Percentiles rank a stretch among this genome's conserved stretches.
phyloP scores from a whole-genome alignment of 768 basidiomycete genomes.

The Tylopilus sp. region DNA sequence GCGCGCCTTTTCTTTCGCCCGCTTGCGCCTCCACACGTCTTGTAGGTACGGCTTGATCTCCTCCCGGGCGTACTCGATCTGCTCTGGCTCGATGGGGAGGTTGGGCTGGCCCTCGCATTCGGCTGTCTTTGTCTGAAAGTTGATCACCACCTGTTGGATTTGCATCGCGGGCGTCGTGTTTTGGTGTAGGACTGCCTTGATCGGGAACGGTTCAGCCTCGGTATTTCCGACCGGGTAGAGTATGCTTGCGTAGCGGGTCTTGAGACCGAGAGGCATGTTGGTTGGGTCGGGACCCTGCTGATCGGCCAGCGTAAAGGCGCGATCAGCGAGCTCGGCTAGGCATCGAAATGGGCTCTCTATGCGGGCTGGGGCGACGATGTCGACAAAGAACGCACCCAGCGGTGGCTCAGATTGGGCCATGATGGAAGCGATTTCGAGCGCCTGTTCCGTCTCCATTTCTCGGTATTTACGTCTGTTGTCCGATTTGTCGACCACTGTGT shows the following conservation, averaged over 20 bases:
- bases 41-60: conserved; percentile 15
- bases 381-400: conserved; percentile 14
- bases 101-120: conserved; percentile 11
- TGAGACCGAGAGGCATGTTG: neutral
- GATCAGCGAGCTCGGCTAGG: conserved; percentile 19
- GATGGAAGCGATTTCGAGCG: neutral
- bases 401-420: conserved; percentile 13
- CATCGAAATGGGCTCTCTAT: conserved; percentile 3
- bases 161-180: conserved; percentile 2
- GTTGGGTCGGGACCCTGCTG: neutral
- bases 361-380: conserved; percentile 5
- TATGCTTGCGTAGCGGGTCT: conserved; percentile 15
- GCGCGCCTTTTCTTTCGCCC: conserved; percentile 1
- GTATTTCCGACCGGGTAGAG: conserved; percentile 7
- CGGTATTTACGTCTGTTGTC: too few relatives aligned
- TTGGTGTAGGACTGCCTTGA: conserved; percentile 16
- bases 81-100: conserved; percentile 17
- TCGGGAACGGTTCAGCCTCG: conserved; percentile 5
- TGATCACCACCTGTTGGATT: conserved; percentile 11
- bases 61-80: conserved; percentile 15
- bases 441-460: too few relatives aligned
- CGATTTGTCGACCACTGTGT: too few relatives aligned
- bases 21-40: conserved; percentile 8
- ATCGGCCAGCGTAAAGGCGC: conserved; percentile 15
- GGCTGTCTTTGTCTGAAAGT: conserved; percentile 16